Evolutionary conservation across 2,329 filamentous ascomycete genomes (phyloP).

Genomic region (Monilinia vaccinii-corymbosi): DNA sequence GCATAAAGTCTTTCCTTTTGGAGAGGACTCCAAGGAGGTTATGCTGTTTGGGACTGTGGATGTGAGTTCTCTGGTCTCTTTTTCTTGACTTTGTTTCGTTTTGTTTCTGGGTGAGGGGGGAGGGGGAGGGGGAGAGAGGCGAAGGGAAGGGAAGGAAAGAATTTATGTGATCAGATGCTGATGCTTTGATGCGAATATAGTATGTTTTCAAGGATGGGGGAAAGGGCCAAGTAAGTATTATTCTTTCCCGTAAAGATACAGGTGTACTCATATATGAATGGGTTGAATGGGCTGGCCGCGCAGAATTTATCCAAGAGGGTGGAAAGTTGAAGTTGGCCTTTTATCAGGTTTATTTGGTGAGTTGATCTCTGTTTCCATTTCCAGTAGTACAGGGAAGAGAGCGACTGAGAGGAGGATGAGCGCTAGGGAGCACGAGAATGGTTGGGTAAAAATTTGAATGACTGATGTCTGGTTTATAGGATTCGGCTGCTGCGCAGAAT

Average conservation of each 20-base stretch:
- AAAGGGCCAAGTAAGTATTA: conserved; percentile 17
- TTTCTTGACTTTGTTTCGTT: background rate
- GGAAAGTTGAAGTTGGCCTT: conserved; percentile 24
- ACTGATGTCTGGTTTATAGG: background rate
- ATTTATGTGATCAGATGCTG: background rate
- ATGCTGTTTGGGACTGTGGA: conserved; percentile 46
- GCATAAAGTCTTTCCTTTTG: conserved; percentile 42
- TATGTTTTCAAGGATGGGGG: conserved; percentile 43
- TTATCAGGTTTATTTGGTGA: conserved; percentile 25
- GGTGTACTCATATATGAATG: conserved; percentile 8
- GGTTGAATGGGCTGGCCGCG: conserved; percentile 25
- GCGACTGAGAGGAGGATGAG: no score
- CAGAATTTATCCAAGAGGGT: conserved; percentile 21
- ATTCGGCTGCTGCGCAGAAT: conserved; percentile 8
- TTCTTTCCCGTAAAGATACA: background rate
- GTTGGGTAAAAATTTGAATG: background rate
- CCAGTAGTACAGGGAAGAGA: no score
- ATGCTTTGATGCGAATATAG: background rate
- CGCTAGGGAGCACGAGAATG: no score
- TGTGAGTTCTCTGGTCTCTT: background rate
- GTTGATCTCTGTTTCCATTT: background rate
- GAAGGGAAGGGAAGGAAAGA: no score
- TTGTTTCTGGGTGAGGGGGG: background rate
- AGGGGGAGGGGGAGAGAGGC: background rate
- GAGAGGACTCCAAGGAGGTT: conserved; percentile 36